A percentile compares a stretch with the other conserved stretches of the same genome.
phyloP scores from a whole-genome alignment of 768 basidiomycete genomes.

The Termitomyces sp. region DNA sequence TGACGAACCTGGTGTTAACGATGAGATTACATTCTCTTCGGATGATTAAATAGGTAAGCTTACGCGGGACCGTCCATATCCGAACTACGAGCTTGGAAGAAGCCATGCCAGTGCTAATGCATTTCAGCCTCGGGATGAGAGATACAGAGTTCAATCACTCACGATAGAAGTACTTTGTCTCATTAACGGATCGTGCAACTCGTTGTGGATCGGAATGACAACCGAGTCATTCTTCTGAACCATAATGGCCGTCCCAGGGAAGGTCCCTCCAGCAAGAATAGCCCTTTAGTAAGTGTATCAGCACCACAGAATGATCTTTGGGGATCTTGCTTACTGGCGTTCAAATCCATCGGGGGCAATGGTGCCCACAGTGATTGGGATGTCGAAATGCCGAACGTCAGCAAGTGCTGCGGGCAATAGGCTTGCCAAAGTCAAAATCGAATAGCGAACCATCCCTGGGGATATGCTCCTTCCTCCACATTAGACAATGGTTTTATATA shows the following conservation, averaged over 20 bases:
- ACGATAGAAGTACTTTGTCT: slow-evolving; percentile 21
- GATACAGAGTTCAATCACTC: not conserved
- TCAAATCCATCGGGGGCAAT: slow-evolving; percentile 16
- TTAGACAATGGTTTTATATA: slow-evolving; percentile 10
- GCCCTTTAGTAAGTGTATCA: slow-evolving; percentile 2
- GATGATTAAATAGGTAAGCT: slow-evolving; percentile 1
- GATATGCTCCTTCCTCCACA: not conserved
- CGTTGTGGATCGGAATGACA: slow-evolving; percentile 16
- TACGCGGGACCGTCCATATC: slow-evolving; percentile 31
- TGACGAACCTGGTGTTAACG: slow-evolving; percentile 29
- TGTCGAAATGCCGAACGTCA: slow-evolving; percentile 13
- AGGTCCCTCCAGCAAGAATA: slow-evolving; percentile 16
- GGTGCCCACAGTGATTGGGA: slow-evolving; percentile 10
- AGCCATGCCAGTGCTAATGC: slow-evolving; percentile 28
- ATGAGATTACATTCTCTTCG: not conserved
- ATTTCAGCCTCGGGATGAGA: not conserved
- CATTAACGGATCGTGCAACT: slow-evolving; percentile 17
- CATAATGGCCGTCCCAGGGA: slow-evolving; percentile 15
- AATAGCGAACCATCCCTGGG: slow-evolving; percentile 12
- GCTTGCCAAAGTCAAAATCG: slow-evolving; percentile 8
- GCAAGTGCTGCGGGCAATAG: slow-evolving; percentile 15
- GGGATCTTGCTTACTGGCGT: slow-evolving; percentile 5
- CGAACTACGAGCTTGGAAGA: slow-evolving; percentile 29
- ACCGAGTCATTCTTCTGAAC: slow-evolving; percentile 19
- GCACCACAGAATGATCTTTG: not conserved